Conservation (phyloP, 2,329 filamentous ascomycete species). For the Dactylonectria estremocensis region DNA sequence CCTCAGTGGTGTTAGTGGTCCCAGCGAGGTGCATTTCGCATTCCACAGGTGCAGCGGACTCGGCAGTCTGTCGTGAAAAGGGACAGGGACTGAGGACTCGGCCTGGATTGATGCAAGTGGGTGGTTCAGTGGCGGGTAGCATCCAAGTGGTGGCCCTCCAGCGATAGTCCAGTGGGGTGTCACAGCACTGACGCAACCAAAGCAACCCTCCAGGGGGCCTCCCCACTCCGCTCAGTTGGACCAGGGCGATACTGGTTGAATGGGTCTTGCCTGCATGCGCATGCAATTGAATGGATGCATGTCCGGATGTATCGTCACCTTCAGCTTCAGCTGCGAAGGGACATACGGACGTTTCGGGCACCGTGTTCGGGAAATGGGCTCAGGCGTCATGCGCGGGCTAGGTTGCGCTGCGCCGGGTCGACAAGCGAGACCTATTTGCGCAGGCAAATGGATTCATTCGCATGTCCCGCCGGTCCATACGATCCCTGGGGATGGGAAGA, state of each 20-base stretch:
- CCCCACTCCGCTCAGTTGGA: conserved; percentile 19
- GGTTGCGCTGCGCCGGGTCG: conserved; percentile 12
- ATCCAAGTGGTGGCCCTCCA: conserved; percentile 18
- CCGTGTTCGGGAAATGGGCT: conserved; percentile 11
- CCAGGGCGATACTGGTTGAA: conserved; percentile 16
- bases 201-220: conserved; percentile 28
- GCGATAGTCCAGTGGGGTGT: conserved; percentile 18
- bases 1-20: conserved; percentile 34
- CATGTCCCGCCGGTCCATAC: conserved; percentile 14
- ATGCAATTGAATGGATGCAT: conserved; percentile 12
- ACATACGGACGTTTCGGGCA: conserved; percentile 5
- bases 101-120: conserved; percentile 18
- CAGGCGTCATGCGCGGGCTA: conserved; percentile 9
- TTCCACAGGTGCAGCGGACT: conserved; percentile 41
- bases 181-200: conserved; percentile 30
- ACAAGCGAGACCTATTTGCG: conserved; percentile 19
- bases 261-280: conserved; percentile 30
- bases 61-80: conserved; percentile 18
- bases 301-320: conserved; percentile 7
- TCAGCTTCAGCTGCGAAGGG: conserved; percentile 29
- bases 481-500: conserved; percentile 10
- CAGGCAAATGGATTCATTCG: conserved; percentile 16
- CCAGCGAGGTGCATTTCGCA: conserved; percentile 36
- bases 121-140: conserved; percentile 17
- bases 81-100: conserved; percentile 26